These are phyloP conservation scores for Zoysia matrella DNA, from an alignment of 202 grass and related monocot genomes.

Conservation along the genomic window DNA sequence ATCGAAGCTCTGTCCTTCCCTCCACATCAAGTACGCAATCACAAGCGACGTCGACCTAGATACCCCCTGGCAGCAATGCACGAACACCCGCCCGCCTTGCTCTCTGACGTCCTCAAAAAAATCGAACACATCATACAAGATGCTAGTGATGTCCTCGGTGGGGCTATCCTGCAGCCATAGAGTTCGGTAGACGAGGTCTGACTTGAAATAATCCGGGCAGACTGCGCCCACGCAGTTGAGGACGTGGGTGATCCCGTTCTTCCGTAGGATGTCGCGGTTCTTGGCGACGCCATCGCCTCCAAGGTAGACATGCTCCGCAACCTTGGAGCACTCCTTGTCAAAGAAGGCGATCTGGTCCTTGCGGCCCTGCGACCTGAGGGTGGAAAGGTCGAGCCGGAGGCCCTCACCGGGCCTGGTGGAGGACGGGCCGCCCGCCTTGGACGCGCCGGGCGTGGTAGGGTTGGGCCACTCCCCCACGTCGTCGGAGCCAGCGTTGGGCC, in stretches of 20 bases:
- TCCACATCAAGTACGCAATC: slow-evolving; percentile 99
- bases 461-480: slow-evolving; percentile 95
- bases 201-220: slow-evolving; percentile 95
- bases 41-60: slow-evolving; percentile 91
- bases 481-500: slow-evolving; percentile 85
- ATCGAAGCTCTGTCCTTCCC: slow-evolving; percentile 95
- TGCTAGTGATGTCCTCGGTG: slow-evolving; percentile 98
- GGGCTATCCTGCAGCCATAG: slow-evolving; percentile 99
- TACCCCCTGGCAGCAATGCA: slow-evolving; percentile 98
- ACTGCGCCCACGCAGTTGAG: slow-evolving; percentile 97
- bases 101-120: slow-evolving; percentile 98
- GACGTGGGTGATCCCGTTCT: slow-evolving; percentile 95
- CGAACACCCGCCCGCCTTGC: slow-evolving; percentile 78
- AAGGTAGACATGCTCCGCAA: slow-evolving; percentile 91
- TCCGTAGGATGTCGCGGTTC: slow-evolving; percentile 79
- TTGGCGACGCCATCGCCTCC: slow-evolving; percentile 87
- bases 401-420: slow-evolving; percentile 63
- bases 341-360: slow-evolving; percentile 99
- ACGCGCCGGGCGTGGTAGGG: slow-evolving; percentile 75
- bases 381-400: slow-evolving; percentile 75
- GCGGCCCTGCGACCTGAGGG: slow-evolving; percentile 60
- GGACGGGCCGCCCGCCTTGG: slow-evolving; percentile 34
- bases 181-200: slow-evolving; percentile 85
- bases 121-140: slow-evolving; percentile 97
- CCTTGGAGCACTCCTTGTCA: slow-evolving; percentile 99